A percentile compares a stretch with the other conserved stretches of the same genome.
Conservation (phyloP, 2,329 filamentous ascomycete species). For the Verticillium nubilum region DNA sequence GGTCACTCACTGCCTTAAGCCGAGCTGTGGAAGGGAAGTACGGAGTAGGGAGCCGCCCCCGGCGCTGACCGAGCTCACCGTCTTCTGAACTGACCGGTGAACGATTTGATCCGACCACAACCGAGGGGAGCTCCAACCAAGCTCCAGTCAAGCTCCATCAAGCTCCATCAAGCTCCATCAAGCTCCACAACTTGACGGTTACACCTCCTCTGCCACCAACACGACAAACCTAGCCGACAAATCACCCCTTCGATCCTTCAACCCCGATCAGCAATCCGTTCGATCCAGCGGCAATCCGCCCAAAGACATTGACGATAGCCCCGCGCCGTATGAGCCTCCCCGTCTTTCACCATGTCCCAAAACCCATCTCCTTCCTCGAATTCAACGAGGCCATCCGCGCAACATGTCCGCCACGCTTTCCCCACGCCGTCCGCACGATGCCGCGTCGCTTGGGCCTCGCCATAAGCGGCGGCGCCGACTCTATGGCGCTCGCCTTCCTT, state of each 20-base stretch:
- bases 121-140: neutral
- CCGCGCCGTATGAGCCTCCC: slow-evolving; percentile 24
- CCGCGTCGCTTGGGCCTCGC: slow-evolving; percentile 51
- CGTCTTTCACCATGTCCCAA: slow-evolving; percentile 30
- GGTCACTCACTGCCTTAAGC: neutral
- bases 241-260: neutral
- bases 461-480: slow-evolving; percentile 89
- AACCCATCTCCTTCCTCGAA: slow-evolving; percentile 29
- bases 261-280: neutral
- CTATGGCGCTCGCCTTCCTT: slow-evolving; percentile 87
- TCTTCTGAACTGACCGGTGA: neutral
- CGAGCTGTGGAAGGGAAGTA: no score
- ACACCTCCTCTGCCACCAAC: neutral
- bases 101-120: neutral
- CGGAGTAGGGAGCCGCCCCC: no score
- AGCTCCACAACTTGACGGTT: neutral
- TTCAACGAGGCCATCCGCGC: slow-evolving; percentile 44
- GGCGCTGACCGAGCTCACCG: neutral
- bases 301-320: neutral
- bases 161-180: no score
- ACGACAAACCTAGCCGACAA: neutral
- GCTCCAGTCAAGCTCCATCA: no score
- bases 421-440: slow-evolving; percentile 25
- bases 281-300: neutral
- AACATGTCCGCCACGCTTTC: slow-evolving; percentile 44